Evolutionary conservation across 495 filamentous ascomycete species (phyloP).

Genomic region (Xylaria scruposa): DNA sequence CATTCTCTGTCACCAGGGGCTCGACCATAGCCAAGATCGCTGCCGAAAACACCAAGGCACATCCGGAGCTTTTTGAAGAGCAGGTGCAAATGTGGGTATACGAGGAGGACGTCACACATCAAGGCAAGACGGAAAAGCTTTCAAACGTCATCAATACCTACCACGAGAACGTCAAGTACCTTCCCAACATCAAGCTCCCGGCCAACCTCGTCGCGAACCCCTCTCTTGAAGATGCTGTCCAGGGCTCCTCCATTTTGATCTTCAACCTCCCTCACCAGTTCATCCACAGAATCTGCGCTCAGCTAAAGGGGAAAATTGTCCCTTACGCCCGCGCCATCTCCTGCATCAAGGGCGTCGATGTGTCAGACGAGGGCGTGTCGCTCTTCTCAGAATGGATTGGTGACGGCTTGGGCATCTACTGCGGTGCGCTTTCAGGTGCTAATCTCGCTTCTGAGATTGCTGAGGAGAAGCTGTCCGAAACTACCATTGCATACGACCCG

Average conservation of each 20-base stretch:
- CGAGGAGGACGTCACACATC: constrained; percentile 81
- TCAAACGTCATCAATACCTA: constrained; percentile 87
- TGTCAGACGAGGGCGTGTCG: constrained; percentile 77
- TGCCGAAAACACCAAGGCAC: constrained; percentile 82
- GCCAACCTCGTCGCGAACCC: constrained; percentile 89
- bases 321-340: constrained; percentile 93
- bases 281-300: constrained; percentile 83
- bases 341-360: constrained; percentile 97
- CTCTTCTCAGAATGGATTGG: constrained; percentile 97
- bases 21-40: constrained; percentile 96
- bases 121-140: constrained; percentile 80
- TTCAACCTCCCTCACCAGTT: constrained; percentile 99
- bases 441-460: constrained; percentile 98
- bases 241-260: constrained; percentile 83
- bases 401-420: constrained; percentile 89
- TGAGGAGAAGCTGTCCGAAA: constrained; percentile 93
- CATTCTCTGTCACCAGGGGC: constrained; percentile 63
- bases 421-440: constrained; percentile 92
- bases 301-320: constrained; percentile 85
- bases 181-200: constrained; percentile 84
- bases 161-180: constrained; percentile 98
- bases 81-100: constrained; percentile 98
- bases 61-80: constrained; percentile 81
- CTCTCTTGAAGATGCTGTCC: constrained; percentile 79
- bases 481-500: constrained; percentile 94